Percentiles rank a stretch among this genome's conserved stretches.
Evolutionary conservation across 2,329 filamentous ascomycete species (phyloP).

Genomic region (Aspergillus sp.): DNA sequence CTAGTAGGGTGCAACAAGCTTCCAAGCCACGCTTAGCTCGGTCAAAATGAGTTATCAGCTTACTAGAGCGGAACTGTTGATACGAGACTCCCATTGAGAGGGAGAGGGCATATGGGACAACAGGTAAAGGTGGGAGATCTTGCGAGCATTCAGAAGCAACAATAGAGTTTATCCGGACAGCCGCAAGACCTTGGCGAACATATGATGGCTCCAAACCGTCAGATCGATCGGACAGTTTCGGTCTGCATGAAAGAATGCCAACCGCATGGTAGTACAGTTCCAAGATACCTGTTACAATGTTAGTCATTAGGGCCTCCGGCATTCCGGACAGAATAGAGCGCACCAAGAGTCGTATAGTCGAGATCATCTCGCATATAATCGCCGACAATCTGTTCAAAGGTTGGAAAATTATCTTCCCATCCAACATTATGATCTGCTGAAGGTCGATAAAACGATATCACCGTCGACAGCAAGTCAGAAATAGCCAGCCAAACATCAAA

Average conservation of each 20-base stretch:
- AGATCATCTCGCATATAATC: constrained; percentile 18
- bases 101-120: constrained; percentile 51
- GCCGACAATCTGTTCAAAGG: constrained; percentile 29
- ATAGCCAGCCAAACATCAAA: constrained; percentile 34
- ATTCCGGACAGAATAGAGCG: neutral
- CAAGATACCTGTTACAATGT: constrained; percentile 17
- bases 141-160: constrained; percentile 41
- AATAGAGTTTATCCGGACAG: constrained; percentile 50
- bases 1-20: constrained; percentile 29
- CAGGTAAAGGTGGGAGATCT: constrained; percentile 46
- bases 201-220: constrained; percentile 46
- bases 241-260: constrained; percentile 51
- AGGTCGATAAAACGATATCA: constrained; percentile 36
- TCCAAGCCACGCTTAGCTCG: constrained; percentile 31
- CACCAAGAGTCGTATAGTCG: constrained; percentile 25
- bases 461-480: constrained; percentile 30
- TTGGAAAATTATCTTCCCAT: constrained; percentile 34
- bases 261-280: constrained; percentile 53
- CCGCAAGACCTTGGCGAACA: constrained; percentile 49
- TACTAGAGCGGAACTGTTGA: constrained; percentile 49
- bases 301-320: neutral
- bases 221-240: constrained; percentile 25
- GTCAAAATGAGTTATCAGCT: constrained; percentile 35
- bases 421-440: constrained; percentile 26
- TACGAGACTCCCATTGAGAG: constrained; percentile 52